Percentiles rank a stretch among this genome's conserved stretches.
Conservation (phyloP, 257 asterid species). For the Nicotiana sylvestris region DNA sequence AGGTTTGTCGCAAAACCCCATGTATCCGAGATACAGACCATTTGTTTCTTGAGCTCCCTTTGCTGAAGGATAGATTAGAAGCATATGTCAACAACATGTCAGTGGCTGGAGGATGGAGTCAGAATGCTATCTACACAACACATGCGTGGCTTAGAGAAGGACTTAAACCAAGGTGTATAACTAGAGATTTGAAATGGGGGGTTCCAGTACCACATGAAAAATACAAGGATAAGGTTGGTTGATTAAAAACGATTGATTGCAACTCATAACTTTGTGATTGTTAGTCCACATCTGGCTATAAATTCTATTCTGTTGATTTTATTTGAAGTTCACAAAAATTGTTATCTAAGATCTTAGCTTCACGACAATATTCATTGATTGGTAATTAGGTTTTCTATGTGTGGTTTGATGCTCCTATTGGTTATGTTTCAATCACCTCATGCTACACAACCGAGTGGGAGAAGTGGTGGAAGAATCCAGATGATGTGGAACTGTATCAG, state of each 20-base stretch:
- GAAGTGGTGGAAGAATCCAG: conserved; percentile 99
- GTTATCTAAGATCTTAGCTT: background rate
- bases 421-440: conserved; percentile 85
- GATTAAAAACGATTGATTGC: background rate
- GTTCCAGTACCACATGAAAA: conserved; percentile 93
- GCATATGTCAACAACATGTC: conserved; percentile 60
- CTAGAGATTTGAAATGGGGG: conserved; percentile 97
- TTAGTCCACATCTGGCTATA: background rate
- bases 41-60: conserved; percentile 90
- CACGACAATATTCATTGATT: conserved; percentile 7
- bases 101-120: conserved; percentile 92
- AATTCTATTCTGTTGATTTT: background rate
- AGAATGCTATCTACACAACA: conserved; percentile 81
- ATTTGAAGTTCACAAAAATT: conserved; percentile 4
- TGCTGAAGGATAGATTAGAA: conserved; percentile 65
- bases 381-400: conserved; percentile 84
- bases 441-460: conserved; percentile 97
- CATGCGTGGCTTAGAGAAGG: conserved; percentile 91
- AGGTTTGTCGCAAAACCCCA: conserved; percentile 73
- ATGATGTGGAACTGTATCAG: conserved; percentile 89
- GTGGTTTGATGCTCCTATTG: conserved; percentile 99
- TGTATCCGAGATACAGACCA: conserved; percentile 68
- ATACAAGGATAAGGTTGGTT: conserved; percentile 73
- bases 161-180: conserved; percentile 71
- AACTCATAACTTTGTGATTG: background rate